Base-by-base conservation (phyloP, 495 filamentous ascomycete genomes). In the Aspergillus sclerotioniger region DNA sequence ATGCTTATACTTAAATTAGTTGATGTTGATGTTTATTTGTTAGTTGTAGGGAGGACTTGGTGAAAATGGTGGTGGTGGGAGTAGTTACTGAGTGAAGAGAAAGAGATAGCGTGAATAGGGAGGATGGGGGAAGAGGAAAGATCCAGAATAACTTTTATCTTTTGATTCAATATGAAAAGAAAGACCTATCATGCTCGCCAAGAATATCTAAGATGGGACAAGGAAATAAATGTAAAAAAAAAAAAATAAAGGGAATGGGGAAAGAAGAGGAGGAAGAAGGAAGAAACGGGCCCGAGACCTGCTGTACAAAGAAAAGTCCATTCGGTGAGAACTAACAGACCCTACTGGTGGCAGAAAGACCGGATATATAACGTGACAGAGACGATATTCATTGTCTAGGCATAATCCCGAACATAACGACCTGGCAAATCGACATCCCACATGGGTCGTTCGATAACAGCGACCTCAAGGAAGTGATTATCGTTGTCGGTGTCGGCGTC, bases 391-490 rank as follows among this genome's bases (percentile, higher is more conserved):
- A 41, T n/a, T 41, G 13, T 6, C 37, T 41, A 41, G 37, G 37
- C 87, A 54, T 86, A 85, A 51, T 89, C 82, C 20, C 80, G 83
- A 62, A 86, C 76, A 66, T 86, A 96, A 44, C 86, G 80, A 44
- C 87, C 85, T 4, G 90, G 87, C 66, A 96, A 69, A 56, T 93
- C 90, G 49, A 91, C 76, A 68, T 95, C 91, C 83, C 88, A 93
- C 63, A 84, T 74, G 17, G 94, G 94, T 65, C 94, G 77, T 77
- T 98, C 94, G 2, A 97, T 82, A 47, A 97, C 70, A 0, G 87
- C 92, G 15, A 96, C 89, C 69, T 97, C 93, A 8, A 92, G 71
- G 6, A 74, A 69, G 8, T 41, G 13, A 5, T 61, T 51, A 9
- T 53, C 28, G 48, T 53, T 52, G 35, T 35, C 61, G 16, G 70